phyloP scores from a whole-genome alignment of 805 yeast genomes.

The Saturnispora mendoncae region DNA sequence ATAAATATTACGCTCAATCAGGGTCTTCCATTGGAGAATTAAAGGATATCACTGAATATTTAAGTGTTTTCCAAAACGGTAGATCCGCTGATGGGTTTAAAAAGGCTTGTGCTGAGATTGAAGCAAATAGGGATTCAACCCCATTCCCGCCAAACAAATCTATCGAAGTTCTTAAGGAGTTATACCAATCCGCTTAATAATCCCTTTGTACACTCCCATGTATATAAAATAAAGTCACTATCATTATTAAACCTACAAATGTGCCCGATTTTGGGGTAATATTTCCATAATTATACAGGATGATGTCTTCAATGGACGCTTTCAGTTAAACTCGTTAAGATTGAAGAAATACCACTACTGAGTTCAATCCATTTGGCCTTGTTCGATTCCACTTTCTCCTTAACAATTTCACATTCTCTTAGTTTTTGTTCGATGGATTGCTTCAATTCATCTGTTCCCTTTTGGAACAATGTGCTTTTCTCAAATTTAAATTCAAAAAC shows the following conservation, averaged over 20 bases:
- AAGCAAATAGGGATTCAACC: constrained; percentile 25
- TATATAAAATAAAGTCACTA: constrained; percentile 4
- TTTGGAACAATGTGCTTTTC: constrained; percentile 16
- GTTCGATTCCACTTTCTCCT: constrained; percentile 15
- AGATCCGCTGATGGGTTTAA: constrained; percentile 30
- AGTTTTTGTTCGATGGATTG: constrained; percentile 20
- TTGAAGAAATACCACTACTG: constrained; percentile 12
- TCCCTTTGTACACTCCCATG: not conserved
- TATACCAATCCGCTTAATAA: constrained; percentile 3
- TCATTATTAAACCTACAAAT: not conserved
- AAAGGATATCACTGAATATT: constrained; percentile 30
- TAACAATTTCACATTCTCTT: constrained; percentile 20
- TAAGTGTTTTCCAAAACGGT: constrained; percentile 30
- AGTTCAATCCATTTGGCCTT: constrained; percentile 22
- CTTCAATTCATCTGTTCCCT: constrained; percentile 18
- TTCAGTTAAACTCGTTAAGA: constrained; percentile 4
- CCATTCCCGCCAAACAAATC: constrained; percentile 9
- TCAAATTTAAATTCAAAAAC: constrained; percentile 21
- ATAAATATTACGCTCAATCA: constrained; percentile 33
- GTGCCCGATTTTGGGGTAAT: no score
- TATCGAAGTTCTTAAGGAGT: constrained; percentile 7
- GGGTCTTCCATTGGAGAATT: constrained; percentile 35
- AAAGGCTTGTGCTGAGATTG: constrained; percentile 28
- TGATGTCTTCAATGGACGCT: no score
- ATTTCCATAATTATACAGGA: no score